Base-by-base conservation (phyloP, 305 asterid species). In the Fraxinus sp. region DNA sequence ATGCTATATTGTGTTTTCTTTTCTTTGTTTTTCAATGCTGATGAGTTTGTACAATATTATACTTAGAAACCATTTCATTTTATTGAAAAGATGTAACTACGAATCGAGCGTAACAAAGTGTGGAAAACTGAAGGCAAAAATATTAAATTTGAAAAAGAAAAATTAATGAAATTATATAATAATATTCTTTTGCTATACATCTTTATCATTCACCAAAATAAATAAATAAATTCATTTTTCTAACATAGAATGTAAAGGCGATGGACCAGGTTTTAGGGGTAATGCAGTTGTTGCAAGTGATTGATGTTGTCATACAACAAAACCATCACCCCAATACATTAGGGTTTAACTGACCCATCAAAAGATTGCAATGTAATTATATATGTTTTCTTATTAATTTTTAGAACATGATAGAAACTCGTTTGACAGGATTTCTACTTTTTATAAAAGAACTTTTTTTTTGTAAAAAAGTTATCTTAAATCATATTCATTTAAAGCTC, bases 231-330 rank as follows among this genome's bases (percentile, higher is more conserved):
- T 30, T 30, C 33, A 30, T 30, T 30, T 30, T 30, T 35, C 32
- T 74, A 62, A 82, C 3, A 30, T 76, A 82, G 77, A 88, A 83
- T 81, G 88, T 80, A 84, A 89, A 86, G 84, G 68, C 83, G 30
- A 83, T 88, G 93, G 88, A 87, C 30, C 84, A 79, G 81, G 46
- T 85, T 73, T 85, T 79, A 62, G 79, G 83, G 87, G 83, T 83
- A 80, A 81, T 89, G 91, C 86, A 83, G 96, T 87, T 78, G 94
- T 90, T 92, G 91, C 46, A 30, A 84, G 82, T 83, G 90, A 89
- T 83, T 82, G 89, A 81, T 83, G 87, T 77, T 84, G 83, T 82
- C 88, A 84, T 81, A 85, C 83, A 88, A 85, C 90, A 4, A 81
- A 83, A 79, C 87, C 90, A 85, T 83, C 41, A 36, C 59, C 73